Base-by-base conservation (phyloP, 2,329 filamentous ascomycete genomes). In the Dothideomycetidae sp. region DNA sequence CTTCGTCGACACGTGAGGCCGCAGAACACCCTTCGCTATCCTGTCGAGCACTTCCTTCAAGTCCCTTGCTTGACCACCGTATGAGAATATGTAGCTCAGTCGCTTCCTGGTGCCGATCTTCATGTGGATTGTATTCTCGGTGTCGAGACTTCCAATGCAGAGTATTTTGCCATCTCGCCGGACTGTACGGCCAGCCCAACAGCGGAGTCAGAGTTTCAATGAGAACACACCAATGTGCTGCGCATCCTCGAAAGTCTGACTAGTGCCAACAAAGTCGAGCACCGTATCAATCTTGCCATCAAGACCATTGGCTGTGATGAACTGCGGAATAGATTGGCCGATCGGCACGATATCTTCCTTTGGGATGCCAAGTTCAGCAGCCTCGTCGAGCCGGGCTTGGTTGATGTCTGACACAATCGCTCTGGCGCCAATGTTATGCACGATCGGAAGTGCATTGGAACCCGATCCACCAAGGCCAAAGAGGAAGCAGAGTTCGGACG, bases 351-450 rank as follows among this genome's bases (percentile, higher is more conserved):
- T 51, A 30, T 61, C 52, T 2, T 36, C 34, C 14, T 28, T 18
- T 3, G 51, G 50, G 11, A 62, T 43, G 1, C 57, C 58, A 10
- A 59, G 41, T 4, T 47, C 45, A 5, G 45, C 39, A 3, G 57
- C 57, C 4, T 50, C 53, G 13, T 59, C 45, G 0, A 56, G 29
- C 10, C 43, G 33, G 16, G 54, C 53, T 13, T 55, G 48, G 3
- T 53, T 47, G 5, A 57, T 40, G 37, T 61, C 58, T 2, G 51
- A 53, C 5, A 60, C 50, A 18, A 60, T 48, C 15, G 56, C 45
- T 36, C 66, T 59, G 34, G 65, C 69, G 33, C 68, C 59, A 26
- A 69, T 59, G 43, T 68, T 54, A 39, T 62, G 63, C 23, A 70
- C 47, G 11, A 59, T 53, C 40, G 62, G 58, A 7, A 63, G 41